Conservation (phyloP, 225 moss, liverwort and hornwort species). For the Asterella californica region DNA sequence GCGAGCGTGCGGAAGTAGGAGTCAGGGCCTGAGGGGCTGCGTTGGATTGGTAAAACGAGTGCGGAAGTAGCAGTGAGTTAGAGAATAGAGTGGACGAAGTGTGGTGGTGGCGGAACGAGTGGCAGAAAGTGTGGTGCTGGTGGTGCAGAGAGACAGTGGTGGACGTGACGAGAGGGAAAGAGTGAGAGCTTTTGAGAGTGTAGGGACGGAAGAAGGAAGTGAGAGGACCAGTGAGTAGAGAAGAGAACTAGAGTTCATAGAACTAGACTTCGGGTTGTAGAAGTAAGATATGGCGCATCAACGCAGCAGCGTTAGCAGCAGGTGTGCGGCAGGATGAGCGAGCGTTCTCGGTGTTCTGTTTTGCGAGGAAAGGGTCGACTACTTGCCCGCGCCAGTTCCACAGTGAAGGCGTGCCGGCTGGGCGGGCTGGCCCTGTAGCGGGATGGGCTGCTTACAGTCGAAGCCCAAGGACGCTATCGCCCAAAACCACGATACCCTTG, state of each 20-base stretch:
- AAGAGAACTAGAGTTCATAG: slow-evolving; percentile 10
- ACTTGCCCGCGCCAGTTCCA: slow-evolving; percentile 6
- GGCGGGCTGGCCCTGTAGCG: slow-evolving; percentile 53
- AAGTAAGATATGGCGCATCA: slow-evolving; percentile 36
- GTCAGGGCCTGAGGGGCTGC: slow-evolving; percentile 1
- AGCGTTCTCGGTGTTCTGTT: slow-evolving; percentile 29
- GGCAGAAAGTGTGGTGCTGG: slow-evolving; percentile 12
- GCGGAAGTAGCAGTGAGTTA: background rate
- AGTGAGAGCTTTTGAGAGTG: background rate
- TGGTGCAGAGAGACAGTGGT: background rate
- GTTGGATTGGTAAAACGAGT: slow-evolving; percentile 11
- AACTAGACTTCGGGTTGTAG: background rate
- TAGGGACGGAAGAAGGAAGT: slow-evolving; percentile 12
- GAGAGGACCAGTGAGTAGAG: slow-evolving; percentile 3
- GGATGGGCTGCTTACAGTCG: slow-evolving; percentile 92
- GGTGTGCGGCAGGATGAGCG: slow-evolving; percentile 49
- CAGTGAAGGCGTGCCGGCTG: slow-evolving; percentile 31
- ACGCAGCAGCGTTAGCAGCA: slow-evolving; percentile 35
- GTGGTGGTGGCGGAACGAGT: slow-evolving; percentile 4
- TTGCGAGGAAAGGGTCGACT: slow-evolving; percentile 25
- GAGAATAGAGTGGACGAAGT: background rate
- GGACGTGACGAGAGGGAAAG: slow-evolving; percentile 1
- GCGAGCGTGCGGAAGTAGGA: slow-evolving; percentile 10
- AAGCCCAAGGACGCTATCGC: slow-evolving; percentile 62
- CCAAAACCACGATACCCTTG: slow-evolving; percentile 51